phyloP scores from a whole-genome alignment of 2,329 filamentous ascomycete genomes.

The Penicillium sp. region DNA sequence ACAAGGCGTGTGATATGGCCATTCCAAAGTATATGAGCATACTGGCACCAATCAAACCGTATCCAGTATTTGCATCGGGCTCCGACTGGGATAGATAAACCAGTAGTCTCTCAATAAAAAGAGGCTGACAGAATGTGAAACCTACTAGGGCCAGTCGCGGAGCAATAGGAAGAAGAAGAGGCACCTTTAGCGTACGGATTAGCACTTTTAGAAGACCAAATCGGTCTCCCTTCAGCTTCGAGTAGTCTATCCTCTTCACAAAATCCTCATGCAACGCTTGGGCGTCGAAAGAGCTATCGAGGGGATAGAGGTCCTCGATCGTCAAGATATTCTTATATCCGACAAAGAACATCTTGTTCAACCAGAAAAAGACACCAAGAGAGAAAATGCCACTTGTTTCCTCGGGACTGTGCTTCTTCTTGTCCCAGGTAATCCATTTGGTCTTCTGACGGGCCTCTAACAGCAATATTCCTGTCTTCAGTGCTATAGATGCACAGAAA shows the following conservation, averaged over 20 bases:
- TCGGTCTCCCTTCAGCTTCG: neutral
- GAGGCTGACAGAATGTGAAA: conserved; percentile 29
- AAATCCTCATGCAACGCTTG: neutral
- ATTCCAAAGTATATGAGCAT: conserved; percentile 18
- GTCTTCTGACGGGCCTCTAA: conserved; percentile 27
- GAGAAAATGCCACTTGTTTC: conserved; percentile 35
- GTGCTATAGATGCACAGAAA: conserved; percentile 17
- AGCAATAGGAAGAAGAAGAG: conserved; percentile 24
- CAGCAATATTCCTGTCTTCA: neutral
- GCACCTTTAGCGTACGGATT: conserved; percentile 21
- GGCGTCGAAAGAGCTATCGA: neutral
- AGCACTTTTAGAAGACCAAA: conserved; percentile 19
- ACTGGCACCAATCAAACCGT: conserved; percentile 26
- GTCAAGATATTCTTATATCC: conserved; percentile 31
- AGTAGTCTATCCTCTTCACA: neutral
- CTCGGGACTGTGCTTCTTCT: conserved; percentile 32
- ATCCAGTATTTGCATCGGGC: conserved; percentile 16
- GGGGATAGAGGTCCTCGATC: conserved; percentile 28
- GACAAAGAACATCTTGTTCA: conserved; percentile 32
- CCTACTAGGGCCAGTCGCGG: conserved; percentile 26
- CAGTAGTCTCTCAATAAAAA: conserved; percentile 26
- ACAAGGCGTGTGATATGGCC: conserved; percentile 14
- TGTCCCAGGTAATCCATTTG: conserved; percentile 25
- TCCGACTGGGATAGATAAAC: neutral
- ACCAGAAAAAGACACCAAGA: conserved; percentile 38